phyloP scores from a whole-genome alignment of 345 rosid species.

The Hevea brasiliensis region DNA sequence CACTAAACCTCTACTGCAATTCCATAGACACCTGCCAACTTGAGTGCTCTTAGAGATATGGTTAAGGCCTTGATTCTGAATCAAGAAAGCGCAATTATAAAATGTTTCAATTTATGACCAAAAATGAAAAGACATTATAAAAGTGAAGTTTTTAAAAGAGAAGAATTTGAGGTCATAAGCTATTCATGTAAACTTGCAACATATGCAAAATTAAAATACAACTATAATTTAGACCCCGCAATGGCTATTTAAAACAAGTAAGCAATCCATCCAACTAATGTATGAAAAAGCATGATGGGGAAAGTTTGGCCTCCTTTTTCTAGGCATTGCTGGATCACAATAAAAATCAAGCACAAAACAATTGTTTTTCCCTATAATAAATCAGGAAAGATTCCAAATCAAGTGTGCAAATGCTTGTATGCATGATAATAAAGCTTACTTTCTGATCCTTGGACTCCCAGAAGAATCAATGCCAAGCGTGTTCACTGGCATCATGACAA shows the following conservation, averaged over 20 bases:
- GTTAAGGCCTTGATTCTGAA: slow-evolving; percentile 68
- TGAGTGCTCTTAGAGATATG: slow-evolving; percentile 68
- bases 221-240: background rate
- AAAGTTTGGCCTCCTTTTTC: background rate
- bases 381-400: background rate
- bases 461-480: slow-evolving; percentile 50
- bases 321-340: background rate
- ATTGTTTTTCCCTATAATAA: background rate
- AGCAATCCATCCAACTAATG: background rate
- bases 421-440: slow-evolving; percentile 24
- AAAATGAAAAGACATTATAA: background rate
- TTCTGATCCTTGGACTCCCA: slow-evolving; percentile 56
- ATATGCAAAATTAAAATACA: background rate
- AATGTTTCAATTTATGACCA: slow-evolving; percentile 10
- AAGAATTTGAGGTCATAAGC: background rate
- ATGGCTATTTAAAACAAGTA: background rate
- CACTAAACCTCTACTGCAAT: slow-evolving; percentile 74
- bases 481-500: slow-evolving; percentile 61
- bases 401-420: background rate
- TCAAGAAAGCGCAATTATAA: slow-evolving; percentile 27
- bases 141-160: background rate
- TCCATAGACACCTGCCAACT: slow-evolving; percentile 74
- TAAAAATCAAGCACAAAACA: background rate
- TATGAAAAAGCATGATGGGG: background rate
- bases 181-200: background rate